Conservation (phyloP, 768 basidiomycete species). For the Leccinum variicolor region DNA sequence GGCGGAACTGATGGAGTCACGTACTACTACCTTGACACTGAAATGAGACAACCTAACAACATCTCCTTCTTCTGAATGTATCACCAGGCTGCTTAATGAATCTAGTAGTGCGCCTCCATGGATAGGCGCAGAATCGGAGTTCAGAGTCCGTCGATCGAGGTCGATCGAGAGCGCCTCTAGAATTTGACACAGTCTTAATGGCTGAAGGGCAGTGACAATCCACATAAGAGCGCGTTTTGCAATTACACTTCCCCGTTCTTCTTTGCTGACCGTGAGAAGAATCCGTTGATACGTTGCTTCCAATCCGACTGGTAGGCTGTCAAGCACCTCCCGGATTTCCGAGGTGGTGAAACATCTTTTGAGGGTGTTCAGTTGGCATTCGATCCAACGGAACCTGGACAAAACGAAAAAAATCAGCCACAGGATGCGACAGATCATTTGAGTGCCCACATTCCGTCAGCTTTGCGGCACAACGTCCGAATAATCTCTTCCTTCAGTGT, state of each 20-base stretch:
- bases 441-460: slow-evolving; percentile 11
- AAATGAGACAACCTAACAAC: background rate
- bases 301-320: background rate
- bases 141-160: background rate
- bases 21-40: background rate
- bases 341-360: background rate
- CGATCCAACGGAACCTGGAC: background rate
- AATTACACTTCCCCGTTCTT: background rate
- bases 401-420: background rate
- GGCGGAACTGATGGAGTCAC: no score
- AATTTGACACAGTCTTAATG: background rate
- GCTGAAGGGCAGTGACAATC: background rate
- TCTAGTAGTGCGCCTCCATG: background rate
- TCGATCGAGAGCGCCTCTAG: background rate
- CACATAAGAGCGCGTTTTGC: background rate
- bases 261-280: background rate
- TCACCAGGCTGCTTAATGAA: background rate
- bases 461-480: background rate
- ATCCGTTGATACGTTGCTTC: background rate
- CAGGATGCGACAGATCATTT: background rate
- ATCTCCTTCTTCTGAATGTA: slow-evolving; percentile 1
- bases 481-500: slow-evolving; percentile 6
- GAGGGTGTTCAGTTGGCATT: background rate
- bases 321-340: background rate
- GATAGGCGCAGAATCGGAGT: background rate